Evolutionary conservation across 768 basidiomycete species (phyloP).

Genomic region (Pleurotus tuoliensis): DNA sequence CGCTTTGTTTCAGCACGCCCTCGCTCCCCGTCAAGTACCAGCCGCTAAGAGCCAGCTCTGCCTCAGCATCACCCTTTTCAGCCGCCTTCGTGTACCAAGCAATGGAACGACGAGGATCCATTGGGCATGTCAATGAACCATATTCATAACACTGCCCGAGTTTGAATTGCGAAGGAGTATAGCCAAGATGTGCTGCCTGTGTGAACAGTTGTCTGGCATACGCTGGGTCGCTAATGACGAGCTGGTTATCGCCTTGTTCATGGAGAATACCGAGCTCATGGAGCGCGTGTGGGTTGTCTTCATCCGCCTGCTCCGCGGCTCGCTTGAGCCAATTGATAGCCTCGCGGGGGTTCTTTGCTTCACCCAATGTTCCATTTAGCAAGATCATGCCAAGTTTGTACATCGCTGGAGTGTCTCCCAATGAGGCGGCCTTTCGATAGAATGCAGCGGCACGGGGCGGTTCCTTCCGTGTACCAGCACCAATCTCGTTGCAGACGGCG

Average conservation of each 20-base stretch:
- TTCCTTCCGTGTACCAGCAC: conserved; percentile 90
- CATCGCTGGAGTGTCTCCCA: conserved; percentile 98
- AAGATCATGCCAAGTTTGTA: conserved; percentile 99
- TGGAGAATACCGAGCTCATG: conserved; percentile 91
- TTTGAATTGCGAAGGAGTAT: conserved; percentile 92
- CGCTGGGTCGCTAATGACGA: conserved; percentile 75
- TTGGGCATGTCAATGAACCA: conserved; percentile 80
- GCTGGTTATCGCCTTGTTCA: conserved; percentile 61
- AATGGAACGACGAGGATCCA: conserved; percentile 91
- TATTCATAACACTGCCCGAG: conserved; percentile 96
- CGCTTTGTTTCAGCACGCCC: conserved; percentile 94
- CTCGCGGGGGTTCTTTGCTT: conserved; percentile 83
- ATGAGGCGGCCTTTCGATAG: conserved; percentile 92
- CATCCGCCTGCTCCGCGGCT: conserved; percentile 96
- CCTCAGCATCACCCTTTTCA: conserved; percentile 92
- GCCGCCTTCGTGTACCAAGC: conserved; percentile 99
- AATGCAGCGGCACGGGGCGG: conserved; percentile 88
- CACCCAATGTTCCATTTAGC: conserved; percentile 77
- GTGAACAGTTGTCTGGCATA: conserved; percentile 86
- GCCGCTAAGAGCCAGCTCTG: conserved; percentile 92
- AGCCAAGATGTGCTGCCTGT: conserved; percentile 89
- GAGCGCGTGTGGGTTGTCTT: conserved; percentile 95
- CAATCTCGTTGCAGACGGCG: conserved; percentile 98
- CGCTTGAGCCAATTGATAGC: conserved; percentile 92
- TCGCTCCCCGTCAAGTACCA: conserved; percentile 98